phyloP scores from a whole-genome alignment of 1,284 basidiomycete genomes.

The Ustilago trichophora region DNA sequence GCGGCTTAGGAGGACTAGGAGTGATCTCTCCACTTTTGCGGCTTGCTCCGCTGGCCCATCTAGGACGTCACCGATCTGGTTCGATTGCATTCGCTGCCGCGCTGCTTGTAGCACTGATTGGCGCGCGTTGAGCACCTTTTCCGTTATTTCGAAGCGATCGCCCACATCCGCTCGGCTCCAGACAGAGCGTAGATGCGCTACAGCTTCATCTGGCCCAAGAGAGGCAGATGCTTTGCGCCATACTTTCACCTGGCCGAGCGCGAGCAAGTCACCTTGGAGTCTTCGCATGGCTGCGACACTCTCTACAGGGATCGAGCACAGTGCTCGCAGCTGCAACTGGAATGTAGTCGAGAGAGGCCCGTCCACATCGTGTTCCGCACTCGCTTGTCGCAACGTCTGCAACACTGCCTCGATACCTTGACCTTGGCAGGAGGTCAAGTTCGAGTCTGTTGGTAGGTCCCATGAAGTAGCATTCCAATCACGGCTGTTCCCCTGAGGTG shows the following conservation, averaged over 20 bases:
- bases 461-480: constrained; percentile 91
- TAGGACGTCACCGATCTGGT: constrained; percentile 77
- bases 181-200: constrained; percentile 15
- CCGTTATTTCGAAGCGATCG: constrained; percentile 74
- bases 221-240: constrained; percentile 28
- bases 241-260: constrained; percentile 39
- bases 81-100: constrained; percentile 74
- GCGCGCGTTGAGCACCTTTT: constrained; percentile 82
- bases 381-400: constrained; percentile 72
- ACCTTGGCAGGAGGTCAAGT: constrained; percentile 13
- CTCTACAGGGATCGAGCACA: constrained; percentile 36
- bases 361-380: constrained; percentile 20
- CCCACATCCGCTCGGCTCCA: constrained; percentile 13
- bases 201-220: constrained; percentile 32
- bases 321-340: constrained; percentile 27
- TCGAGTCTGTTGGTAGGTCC: constrained; percentile 71
- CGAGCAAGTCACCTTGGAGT: constrained; percentile 36
- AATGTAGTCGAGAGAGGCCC: constrained; percentile 18
- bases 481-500: constrained; percentile 73
- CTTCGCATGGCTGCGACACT: constrained; percentile 25
- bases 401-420: constrained; percentile 80
- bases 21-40: constrained; percentile 75
- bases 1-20: constrained; percentile 77
- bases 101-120: constrained; percentile 80
- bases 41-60: constrained; percentile 73